Evolutionary conservation across 352 stramenopile species (phyloP).

Genomic region (Phytophthora litchii): DNA sequence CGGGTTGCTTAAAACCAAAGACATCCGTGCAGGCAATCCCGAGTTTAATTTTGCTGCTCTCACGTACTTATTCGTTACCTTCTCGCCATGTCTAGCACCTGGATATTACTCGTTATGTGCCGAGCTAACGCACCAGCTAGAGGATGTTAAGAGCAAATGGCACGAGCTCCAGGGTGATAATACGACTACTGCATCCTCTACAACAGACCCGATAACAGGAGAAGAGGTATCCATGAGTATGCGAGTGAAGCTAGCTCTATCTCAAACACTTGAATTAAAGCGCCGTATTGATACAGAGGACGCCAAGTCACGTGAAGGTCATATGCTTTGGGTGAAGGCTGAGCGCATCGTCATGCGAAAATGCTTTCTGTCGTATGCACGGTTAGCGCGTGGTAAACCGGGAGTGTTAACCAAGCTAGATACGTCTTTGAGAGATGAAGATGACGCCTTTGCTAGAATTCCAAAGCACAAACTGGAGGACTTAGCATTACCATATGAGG

Average conservation of each 20-base stretch:
- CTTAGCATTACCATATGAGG: conserved; percentile 61
- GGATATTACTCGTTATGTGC: conserved; percentile 50
- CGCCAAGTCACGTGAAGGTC: conserved; percentile 60
- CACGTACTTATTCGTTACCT: conserved; percentile 72
- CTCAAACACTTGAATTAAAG: conserved; percentile 80
- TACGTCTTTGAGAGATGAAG: conserved; percentile 48
- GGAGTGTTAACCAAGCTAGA: conserved; percentile 64
- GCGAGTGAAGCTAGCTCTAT: conserved; percentile 74
- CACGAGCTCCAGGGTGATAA: conserved; percentile 52
- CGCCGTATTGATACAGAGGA: conserved; percentile 63
- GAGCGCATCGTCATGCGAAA: conserved; percentile 77
- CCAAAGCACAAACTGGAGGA: conserved; percentile 55
- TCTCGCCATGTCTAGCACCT: conserved; percentile 61
- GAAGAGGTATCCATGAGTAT: conserved; percentile 46
- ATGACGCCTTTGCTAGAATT: conserved; percentile 65
- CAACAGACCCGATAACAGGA: conserved; percentile 9
- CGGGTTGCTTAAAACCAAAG: conserved; percentile 63
- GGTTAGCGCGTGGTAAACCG: conserved; percentile 64
- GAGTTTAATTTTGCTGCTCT: conserved; percentile 83
- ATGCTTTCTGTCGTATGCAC: conserved; percentile 76
- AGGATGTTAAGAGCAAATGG: conserved; percentile 62
- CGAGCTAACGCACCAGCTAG: conserved; percentile 62
- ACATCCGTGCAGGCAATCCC: conserved; percentile 69
- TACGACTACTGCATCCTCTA: not conserved
- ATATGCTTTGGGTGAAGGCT: conserved; percentile 74